Evolutionary conservation across 345 rosid genomes (phyloP), one percentile per base, ranked within the genome.

Genomic region (Capsella bursapastoris): DNA sequence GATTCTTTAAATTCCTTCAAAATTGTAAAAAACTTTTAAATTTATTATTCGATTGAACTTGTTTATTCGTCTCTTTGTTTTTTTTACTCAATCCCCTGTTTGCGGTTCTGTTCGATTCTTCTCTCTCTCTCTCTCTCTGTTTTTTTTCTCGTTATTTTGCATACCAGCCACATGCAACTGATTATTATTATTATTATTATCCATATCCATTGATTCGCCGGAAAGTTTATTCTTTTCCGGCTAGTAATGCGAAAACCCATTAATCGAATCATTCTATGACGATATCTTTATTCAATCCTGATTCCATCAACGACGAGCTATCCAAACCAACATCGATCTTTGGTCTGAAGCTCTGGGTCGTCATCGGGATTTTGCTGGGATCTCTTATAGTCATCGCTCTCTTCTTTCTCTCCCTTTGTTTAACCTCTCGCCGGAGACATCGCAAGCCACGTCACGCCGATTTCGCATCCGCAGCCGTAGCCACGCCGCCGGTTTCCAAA

Each of bases 271-370:
- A 22, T 40, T 62, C 45, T 18, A 14, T 47, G 15, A 35, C 64
- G 68, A 90, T 94, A 85, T 70, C 93, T 7, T 8, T 86, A 4
- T 83, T 85, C 89, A 82, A 90, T 77, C 86, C 96, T 3, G 88
- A 92, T 11, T 84, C 74, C 27, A 72, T 94, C 32, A 90, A 91
- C 75, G 45, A 85, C 13, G 87, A 91, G 85, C 89, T 94, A 3
- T 94, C 98, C 1, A 90, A 90, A 80, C 93, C 82, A 25, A 91
- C 98, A 4, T 90, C 96, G 9, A 90, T 94, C 71, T 94, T 94
- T 75, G 98, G 98, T 13, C 85, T 94, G 14, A 87, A 87, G 6
- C 83, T 91, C 2, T 94, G 98, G 98, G 93, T 94, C 13, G 89
- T 94, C 4, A 88, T 94, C 56, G 98, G 97, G 13, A 88, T 94